These are phyloP conservation scores for Venturia asperata DNA, from an alignment of 2,329 filamentous ascomycete genomes.

Conservation along the genomic window DNA sequence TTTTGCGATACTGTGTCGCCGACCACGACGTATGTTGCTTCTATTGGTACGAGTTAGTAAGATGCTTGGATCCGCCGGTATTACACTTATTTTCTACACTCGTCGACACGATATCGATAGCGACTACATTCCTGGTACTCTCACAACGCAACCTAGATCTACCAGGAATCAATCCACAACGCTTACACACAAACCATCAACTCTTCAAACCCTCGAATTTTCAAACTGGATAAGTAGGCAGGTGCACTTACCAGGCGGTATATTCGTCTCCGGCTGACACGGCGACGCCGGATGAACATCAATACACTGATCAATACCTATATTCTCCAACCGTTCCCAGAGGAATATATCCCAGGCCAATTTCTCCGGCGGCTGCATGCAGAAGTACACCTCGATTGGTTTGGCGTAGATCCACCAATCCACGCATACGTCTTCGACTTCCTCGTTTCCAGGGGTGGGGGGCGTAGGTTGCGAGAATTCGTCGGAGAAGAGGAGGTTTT, in stretches of 20 bases:
- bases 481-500: neutral
- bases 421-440: neutral
- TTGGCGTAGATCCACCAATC: neutral
- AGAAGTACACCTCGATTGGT: neutral
- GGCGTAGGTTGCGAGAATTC: neutral
- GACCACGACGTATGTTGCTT: slow-evolving; percentile 4
- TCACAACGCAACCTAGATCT: neutral
- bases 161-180: neutral
- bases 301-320: slow-evolving; percentile 1
- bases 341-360: slow-evolving; percentile 7
- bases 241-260: neutral
- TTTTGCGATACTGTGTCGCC: neutral
- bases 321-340: slow-evolving; percentile 6
- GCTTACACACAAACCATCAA: neutral
- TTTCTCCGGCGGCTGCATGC: neutral
- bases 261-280: neutral
- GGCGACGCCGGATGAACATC: slow-evolving; percentile 13
- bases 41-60: neutral
- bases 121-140: neutral
- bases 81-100: neutral
- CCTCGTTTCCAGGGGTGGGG: neutral
- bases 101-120: neutral
- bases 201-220: too few species aligned
- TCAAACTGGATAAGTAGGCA: neutral
- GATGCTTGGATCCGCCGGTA: too few species aligned